These are phyloP conservation scores for Penicillium sp. DNA, from an alignment of 2,329 filamentous ascomycete species.

Conservation along the genomic window DNA sequence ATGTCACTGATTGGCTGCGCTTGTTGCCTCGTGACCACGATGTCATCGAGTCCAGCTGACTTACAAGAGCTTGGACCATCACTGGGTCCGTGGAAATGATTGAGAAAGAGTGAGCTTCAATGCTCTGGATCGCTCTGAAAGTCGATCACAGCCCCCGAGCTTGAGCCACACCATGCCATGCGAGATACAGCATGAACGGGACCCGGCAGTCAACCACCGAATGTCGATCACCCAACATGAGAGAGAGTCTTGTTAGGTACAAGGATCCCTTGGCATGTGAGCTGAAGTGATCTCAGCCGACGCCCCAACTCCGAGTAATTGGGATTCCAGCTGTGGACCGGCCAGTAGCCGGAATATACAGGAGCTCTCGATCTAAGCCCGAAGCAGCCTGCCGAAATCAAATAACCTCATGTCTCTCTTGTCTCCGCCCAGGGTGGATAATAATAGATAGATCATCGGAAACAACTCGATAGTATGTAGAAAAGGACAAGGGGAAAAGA, in stretches of 20 bases:
- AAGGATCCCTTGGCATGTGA: slow-evolving; percentile 21
- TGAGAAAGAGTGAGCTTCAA: background rate
- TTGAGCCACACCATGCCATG: slow-evolving; percentile 14
- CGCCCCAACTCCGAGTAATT: slow-evolving; percentile 18
- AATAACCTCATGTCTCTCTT: too few species aligned
- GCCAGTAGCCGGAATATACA: too few species aligned
- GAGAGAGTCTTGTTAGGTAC: too few species aligned
- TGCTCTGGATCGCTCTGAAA: background rate
- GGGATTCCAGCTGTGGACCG: slow-evolving; percentile 14
- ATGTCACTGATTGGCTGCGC: slow-evolving; percentile 23
- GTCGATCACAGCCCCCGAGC: slow-evolving; percentile 7
- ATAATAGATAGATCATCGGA: too few species aligned
- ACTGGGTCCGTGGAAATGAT: slow-evolving; percentile 5
- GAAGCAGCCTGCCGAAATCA: too few species aligned
- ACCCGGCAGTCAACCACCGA: slow-evolving; percentile 13
- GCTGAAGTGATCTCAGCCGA: slow-evolving; percentile 19
- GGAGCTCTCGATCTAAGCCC: too few species aligned
- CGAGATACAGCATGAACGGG: slow-evolving; percentile 19
- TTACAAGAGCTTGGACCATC: slow-evolving; percentile 20
- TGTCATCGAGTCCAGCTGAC: slow-evolving; percentile 25
- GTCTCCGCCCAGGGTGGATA: too few species aligned
- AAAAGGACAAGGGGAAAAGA: background rate
- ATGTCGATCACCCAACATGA: slow-evolving; percentile 16
- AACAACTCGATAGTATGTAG: background rate
- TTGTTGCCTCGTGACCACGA: slow-evolving; percentile 20